Percentiles rank a stretch among this genome's conserved stretches.
Evolutionary conservation across 2,329 filamentous ascomycete genomes (phyloP).

Genomic region (Fusarium pilosicola): DNA sequence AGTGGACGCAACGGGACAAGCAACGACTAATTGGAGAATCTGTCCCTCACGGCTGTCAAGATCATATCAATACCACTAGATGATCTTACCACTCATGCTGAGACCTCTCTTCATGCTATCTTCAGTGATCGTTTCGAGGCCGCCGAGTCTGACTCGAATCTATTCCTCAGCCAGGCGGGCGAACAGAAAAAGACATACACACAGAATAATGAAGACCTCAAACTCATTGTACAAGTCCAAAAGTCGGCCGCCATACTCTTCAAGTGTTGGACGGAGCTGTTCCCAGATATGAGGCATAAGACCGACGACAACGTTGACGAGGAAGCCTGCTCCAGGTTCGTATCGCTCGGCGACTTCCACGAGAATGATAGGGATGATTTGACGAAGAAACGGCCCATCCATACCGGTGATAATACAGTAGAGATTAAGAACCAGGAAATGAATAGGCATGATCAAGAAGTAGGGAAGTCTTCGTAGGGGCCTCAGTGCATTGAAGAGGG

Average conservation of each 20-base stretch:
- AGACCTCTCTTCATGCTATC: too few species aligned
- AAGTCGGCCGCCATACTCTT: too few species aligned
- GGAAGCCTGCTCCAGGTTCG: not conserved
- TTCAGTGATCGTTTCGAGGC: too few species aligned
- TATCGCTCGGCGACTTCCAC: not conserved
- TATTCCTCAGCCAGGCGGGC: too few species aligned
- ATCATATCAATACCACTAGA: too few species aligned
- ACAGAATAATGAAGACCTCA: too few species aligned
- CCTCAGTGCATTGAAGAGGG: not conserved
- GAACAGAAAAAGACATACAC: too few species aligned
- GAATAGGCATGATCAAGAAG: not conserved
- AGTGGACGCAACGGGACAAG: not conserved
- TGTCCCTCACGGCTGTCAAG: too few species aligned
- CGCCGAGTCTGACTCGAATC: too few species aligned
- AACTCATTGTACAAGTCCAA: too few species aligned
- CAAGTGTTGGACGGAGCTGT: not conserved
- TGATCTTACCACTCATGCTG: too few species aligned
- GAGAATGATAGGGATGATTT: not conserved
- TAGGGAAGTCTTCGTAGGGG: not conserved
- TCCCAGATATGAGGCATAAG: not conserved
- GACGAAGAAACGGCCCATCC: not conserved
- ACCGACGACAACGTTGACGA: rapidly evolving
- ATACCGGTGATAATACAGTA: not conserved
- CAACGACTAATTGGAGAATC: not conserved
- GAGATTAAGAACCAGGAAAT: not conserved